Conservation (phyloP, 2,329 filamentous ascomycete genomes). For the Exophiala bonariae region DNA sequence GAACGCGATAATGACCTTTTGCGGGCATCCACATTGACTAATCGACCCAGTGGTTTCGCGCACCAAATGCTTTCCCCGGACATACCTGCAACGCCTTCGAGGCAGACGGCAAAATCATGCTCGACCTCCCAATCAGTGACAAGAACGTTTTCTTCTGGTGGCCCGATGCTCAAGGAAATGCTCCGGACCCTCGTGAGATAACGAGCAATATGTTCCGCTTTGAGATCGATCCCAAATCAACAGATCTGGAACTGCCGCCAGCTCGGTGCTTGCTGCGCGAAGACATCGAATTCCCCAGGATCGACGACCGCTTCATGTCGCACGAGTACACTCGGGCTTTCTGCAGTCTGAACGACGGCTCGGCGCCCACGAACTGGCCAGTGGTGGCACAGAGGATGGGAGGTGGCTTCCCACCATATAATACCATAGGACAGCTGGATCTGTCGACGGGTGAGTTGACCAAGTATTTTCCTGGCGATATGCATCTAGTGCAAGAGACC, state of each 20-base stretch:
- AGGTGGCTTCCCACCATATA: constrained; percentile 40
- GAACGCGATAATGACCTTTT: too few relatives aligned
- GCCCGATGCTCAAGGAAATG: constrained; percentile 38
- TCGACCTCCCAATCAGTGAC: constrained; percentile 40
- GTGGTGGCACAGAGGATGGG: constrained; percentile 32
- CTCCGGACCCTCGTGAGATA: constrained; percentile 33
- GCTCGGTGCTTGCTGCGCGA: constrained; percentile 26
- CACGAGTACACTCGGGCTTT: constrained; percentile 41
- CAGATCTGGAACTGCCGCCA: constrained; percentile 28
- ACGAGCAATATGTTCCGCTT: constrained; percentile 29
- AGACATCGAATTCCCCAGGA: constrained; percentile 53
- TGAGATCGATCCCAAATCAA: constrained; percentile 29
- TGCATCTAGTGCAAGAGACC: constrained; percentile 32
- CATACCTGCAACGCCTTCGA: constrained; percentile 42
- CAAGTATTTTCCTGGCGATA: constrained; percentile 47
- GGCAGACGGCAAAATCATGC: constrained; percentile 31
- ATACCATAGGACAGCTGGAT: constrained; percentile 48
- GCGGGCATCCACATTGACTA: not conserved
- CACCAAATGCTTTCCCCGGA: constrained; percentile 34
- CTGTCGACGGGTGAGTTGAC: constrained; percentile 38
- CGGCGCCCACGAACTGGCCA: constrained; percentile 37
- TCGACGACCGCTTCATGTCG: constrained; percentile 48
- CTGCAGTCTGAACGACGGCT: constrained; percentile 46
- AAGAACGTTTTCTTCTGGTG: constrained; percentile 47
- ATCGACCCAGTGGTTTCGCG: constrained; percentile 39